These are phyloP conservation scores for Trypanosoma mega DNA, from an alignment of 208 protist genomes.

Conservation along the genomic window DNA sequence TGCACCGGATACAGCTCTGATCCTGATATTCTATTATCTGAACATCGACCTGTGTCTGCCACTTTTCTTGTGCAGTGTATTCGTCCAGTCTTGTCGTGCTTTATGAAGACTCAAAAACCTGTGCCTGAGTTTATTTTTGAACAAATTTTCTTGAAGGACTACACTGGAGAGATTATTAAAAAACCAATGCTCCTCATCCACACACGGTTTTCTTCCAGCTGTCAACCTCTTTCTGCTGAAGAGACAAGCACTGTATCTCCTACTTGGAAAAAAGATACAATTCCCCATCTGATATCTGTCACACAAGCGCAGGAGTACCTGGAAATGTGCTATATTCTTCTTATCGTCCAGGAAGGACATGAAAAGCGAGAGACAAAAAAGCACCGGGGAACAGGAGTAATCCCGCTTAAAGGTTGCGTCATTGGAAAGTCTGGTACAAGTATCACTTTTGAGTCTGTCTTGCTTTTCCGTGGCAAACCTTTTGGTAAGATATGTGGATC, in stretches of 20 bases:
- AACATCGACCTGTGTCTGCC: conserved; percentile 31
- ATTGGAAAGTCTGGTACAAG: conserved; percentile 20
- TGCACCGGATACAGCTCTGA: conserved; percentile 26
- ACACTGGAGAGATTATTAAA: conserved; percentile 23
- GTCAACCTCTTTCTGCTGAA: conserved; percentile 5
- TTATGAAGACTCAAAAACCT: conserved; percentile 28
- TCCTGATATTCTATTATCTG: conserved; percentile 20
- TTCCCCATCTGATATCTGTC: conserved; percentile 16
- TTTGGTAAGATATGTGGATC: conserved; percentile 24
- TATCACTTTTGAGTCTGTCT: conserved; percentile 22
- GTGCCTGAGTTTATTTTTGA: conserved; percentile 31
- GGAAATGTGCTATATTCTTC: conserved; percentile 26
- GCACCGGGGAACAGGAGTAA: conserved; percentile 19
- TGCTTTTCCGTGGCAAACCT: conserved; percentile 21
- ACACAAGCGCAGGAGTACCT: conserved; percentile 36
- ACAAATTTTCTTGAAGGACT: conserved; percentile 22
- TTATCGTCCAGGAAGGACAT: conserved; percentile 25
- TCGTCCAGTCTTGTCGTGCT: conserved; percentile 35
- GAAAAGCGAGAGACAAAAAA: conserved; percentile 28
- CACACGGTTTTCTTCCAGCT: conserved; percentile 21
- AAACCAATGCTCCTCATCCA: conserved; percentile 28
- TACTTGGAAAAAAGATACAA: conserved; percentile 21
- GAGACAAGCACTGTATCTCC: conserved; percentile 23
- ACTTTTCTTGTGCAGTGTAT: conserved; percentile 35
- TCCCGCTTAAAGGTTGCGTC: conserved; percentile 25